A percentile compares a stretch with the other conserved stretches of the same genome.
Evolutionary conservation across 2,329 filamentous ascomycete genomes (phyloP).

Genomic region (Helotiales sp.): DNA sequence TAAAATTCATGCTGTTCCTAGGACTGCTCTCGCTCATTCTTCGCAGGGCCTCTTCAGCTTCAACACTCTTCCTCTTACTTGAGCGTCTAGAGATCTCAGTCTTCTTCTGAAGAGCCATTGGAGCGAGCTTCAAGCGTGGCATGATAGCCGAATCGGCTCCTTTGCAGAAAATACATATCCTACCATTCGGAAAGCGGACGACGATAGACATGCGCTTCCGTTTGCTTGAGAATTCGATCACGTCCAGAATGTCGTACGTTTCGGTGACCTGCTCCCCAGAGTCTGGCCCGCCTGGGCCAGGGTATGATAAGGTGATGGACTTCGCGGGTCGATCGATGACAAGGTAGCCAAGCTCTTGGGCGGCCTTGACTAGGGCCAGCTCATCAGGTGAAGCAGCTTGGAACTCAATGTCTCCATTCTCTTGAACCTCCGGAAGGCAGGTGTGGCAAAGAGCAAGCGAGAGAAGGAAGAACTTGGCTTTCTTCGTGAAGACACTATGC

Average conservation of each 20-base stretch:
- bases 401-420: constrained; percentile 74
- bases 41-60: constrained; percentile 61
- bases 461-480: constrained; percentile 81
- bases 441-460: constrained; percentile 89
- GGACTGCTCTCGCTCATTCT: constrained; percentile 55
- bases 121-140: constrained; percentile 74
- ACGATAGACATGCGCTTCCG: constrained; percentile 91
- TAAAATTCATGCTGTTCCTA: constrained; percentile 37
- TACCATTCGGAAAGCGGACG: constrained; percentile 80
- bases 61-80: constrained; percentile 64
- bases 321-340: constrained; percentile 76
- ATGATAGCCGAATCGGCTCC: constrained; percentile 86
- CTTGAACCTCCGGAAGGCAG: constrained; percentile 77
- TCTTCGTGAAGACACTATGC: constrained; percentile 76
- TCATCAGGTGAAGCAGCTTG: constrained; percentile 93
- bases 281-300: constrained; percentile 31
- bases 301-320: constrained; percentile 60
- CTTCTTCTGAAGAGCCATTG: constrained; percentile 78
- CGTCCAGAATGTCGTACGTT: constrained; percentile 79
- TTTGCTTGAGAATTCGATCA: constrained; percentile 89
- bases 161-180: constrained; percentile 86
- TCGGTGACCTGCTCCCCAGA: constrained; percentile 48
- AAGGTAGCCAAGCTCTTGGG: constrained; percentile 82
- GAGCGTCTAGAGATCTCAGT: constrained; percentile 57
- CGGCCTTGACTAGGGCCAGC: constrained; percentile 81